Evolutionary conservation across 345 rosid species (phyloP).

Genomic region (Hibiscus mutabilis): DNA sequence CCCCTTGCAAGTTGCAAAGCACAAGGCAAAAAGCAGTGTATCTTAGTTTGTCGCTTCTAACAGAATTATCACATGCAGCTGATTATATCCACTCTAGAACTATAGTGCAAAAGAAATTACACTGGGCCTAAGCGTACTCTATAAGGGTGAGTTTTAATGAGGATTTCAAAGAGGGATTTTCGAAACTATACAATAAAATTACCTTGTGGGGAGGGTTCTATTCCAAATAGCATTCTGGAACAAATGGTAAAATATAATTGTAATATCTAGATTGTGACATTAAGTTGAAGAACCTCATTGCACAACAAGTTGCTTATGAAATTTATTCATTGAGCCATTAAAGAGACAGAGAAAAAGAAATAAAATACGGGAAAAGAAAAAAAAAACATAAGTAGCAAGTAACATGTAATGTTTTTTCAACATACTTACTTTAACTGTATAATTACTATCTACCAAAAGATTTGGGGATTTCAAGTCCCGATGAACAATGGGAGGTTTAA

Average conservation of each 20-base stretch:
- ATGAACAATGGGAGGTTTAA: conserved; percentile 50
- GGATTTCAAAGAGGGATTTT: neutral
- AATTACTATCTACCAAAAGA: conserved; percentile 41
- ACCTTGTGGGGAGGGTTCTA: neutral
- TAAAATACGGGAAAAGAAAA: neutral
- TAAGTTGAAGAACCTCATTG: neutral
- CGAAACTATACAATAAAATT: neutral
- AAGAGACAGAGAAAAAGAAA: neutral
- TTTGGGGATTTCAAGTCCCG: conserved; percentile 56
- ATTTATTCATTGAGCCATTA: neutral
- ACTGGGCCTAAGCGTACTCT: neutral
- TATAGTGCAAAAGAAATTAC: neutral
- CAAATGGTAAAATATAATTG: neutral
- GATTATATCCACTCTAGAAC: neutral
- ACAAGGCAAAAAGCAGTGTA: neutral
- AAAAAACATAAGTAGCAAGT: neutral
- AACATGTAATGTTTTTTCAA: conserved; percentile 10
- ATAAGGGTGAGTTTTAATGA: neutral
- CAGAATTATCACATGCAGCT: neutral
- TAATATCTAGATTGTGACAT: neutral
- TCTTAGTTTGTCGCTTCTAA: neutral
- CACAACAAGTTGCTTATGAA: neutral
- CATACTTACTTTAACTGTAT: conserved; percentile 44
- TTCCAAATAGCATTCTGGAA: neutral
- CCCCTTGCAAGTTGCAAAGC: neutral